Base-by-base conservation (phyloP, 257 asterid genomes). In the Paraleonurus japonicus region DNA sequence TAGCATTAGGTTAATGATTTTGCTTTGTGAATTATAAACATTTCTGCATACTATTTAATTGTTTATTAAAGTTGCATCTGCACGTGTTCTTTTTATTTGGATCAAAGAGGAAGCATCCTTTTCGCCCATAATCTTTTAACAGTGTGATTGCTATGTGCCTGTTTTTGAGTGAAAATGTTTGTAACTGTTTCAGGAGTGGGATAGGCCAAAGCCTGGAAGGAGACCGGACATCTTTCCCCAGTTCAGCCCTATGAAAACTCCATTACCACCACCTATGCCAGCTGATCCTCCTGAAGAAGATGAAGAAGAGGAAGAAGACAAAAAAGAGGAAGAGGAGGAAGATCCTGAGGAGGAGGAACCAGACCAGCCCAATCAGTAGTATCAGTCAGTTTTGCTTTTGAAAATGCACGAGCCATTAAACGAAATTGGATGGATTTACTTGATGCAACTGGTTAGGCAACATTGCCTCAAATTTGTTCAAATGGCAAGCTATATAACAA, bases 221-320 rank as follows among this genome's bases (percentile, higher is more conserved):
- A 87, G 94, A 63, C 92, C 92, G 0, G 96, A 92, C 71, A 86
- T 92, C 33, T 86, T 92, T 24, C 98, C 96, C 5, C 92, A 88
- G 76, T 92, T 92, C 85, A 89, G 96, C 77, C 98, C 98, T 8
- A 88, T 88, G 95, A 92, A 89, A 81, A 92, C 98, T 68, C 96
- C 96, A 19, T 79, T 87, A 71, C 94, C 94, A 17, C 92, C 96
- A 12, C 94, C 96, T 0, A 77, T 85, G 86, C 96, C 96, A 4
- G 74, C 73, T 19, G 94, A 87, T 69, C 96, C 88, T 70, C 83
- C 83, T 0, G 85, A 85, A 75, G 92, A 89, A 77, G 95, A 89
- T 3, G 98, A 92, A 16, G 93, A 89, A 60, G 95, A 89, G 10
- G 92, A 88, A 1, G 86, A 88, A 50, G 70, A 83, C 63, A 68